Percentiles rank a stretch among this genome's conserved stretches.
Conservation (phyloP, 2,329 filamentous ascomycete species). For the Boeremia exigua region DNA sequence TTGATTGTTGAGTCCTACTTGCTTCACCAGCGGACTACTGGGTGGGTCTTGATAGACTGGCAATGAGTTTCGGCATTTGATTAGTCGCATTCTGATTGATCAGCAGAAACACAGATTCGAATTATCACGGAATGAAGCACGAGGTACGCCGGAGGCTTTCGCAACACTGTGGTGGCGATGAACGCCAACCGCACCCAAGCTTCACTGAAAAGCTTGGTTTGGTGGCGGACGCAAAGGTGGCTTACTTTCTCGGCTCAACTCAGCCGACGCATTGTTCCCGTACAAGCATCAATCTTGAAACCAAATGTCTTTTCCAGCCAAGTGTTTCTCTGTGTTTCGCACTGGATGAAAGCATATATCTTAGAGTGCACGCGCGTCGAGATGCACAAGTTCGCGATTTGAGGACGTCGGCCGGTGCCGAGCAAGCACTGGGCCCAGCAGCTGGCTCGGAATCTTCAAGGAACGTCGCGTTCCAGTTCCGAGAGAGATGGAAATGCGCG, state of each 20-base stretch:
- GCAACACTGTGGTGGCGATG: background rate
- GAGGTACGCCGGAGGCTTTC: background rate
- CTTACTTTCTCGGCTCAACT: background rate
- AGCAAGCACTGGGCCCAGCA: too few relatives aligned
- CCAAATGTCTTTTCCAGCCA: background rate
- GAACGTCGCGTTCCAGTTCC: background rate
- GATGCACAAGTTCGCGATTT: background rate
- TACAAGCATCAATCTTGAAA: background rate
- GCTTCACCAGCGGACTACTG: constrained; percentile 7
- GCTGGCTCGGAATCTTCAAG: background rate
- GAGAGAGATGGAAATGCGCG: background rate
- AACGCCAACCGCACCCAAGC: constrained; percentile 9
- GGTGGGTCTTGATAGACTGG: constrained; percentile 5
- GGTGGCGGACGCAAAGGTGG: constrained; percentile 2
- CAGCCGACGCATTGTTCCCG: background rate
- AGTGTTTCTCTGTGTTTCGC: background rate
- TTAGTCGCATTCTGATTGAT: background rate
- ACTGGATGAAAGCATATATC: background rate
- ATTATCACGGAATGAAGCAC: background rate
- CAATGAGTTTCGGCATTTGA: constrained; percentile 11
- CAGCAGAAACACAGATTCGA: background rate
- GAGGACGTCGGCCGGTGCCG: too few relatives aligned
- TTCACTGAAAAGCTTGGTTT: constrained; percentile 11
- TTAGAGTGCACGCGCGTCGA: constrained; percentile 1
- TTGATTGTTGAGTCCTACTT: constrained; percentile 11